Conservation (phyloP, 106 monocot species). For the Dendrobium nobile region DNA sequence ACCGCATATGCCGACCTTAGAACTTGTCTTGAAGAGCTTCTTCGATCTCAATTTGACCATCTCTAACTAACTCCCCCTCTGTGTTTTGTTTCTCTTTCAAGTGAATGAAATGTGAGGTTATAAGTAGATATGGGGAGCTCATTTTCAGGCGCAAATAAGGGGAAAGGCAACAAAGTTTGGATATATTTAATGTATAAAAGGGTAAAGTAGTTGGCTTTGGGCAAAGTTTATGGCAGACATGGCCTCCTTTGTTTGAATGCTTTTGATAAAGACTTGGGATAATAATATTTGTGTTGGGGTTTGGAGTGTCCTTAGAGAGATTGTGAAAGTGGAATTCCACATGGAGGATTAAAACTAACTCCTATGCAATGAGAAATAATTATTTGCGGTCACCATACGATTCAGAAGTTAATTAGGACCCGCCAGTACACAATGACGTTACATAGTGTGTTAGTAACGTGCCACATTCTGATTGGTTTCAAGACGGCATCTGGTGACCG, state of each 20-base stretch:
- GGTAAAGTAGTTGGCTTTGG: background rate
- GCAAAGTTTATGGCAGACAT: background rate
- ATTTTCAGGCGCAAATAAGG: background rate
- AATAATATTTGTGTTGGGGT: background rate
- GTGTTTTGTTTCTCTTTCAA: background rate
- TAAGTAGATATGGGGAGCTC: background rate
- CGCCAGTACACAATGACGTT: no score
- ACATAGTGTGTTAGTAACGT: no score
- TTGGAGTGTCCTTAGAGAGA: background rate
- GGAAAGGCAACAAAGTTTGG: background rate
- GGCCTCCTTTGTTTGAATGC: background rate
- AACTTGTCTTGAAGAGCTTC: constrained; percentile 41
- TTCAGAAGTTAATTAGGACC: no score
- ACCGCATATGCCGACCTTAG: background rate
- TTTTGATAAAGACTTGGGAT: background rate
- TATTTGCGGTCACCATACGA: no score
- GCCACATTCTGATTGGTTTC: no score
- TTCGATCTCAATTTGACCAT: constrained; percentile 41
- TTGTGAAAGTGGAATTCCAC: no score
- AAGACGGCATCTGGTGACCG: no score
- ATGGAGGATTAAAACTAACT: no score
- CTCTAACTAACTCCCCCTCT: background rate
- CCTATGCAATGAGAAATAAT: no score
- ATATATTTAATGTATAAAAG: background rate
- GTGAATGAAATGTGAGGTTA: background rate